Evolutionary conservation across 2,329 filamentous ascomycete species (phyloP).

Genomic region (Monilinia polystroma): DNA sequence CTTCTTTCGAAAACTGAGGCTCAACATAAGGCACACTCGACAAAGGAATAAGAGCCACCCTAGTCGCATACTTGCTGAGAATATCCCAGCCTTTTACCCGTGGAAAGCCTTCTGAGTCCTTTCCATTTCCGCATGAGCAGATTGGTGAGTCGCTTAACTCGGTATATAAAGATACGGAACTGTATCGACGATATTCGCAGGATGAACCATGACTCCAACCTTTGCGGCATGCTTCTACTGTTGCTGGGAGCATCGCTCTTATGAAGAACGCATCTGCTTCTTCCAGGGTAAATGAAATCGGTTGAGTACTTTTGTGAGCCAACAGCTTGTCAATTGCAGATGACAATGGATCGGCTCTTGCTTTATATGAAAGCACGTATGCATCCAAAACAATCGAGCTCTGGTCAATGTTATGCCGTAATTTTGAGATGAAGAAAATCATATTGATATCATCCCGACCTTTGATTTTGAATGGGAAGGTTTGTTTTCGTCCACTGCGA

Average conservation of each 20-base stretch:
- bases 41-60: constrained; percentile 4
- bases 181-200: constrained; percentile 1
- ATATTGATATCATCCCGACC: not conserved
- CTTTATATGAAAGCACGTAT: constrained; percentile 16
- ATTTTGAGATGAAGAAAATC: constrained; percentile 12
- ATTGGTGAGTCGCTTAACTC: not conserved
- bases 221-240: constrained; percentile 24
- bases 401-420: constrained; percentile 24
- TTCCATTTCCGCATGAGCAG: constrained; percentile 1
- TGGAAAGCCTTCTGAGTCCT: not conserved
- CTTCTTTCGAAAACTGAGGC: not conserved
- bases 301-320: not conserved
- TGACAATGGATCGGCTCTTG: not conserved
- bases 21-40: not conserved
- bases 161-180: not conserved
- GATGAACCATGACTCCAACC: constrained; percentile 20
- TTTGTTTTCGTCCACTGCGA: not conserved
- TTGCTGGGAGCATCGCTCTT: constrained; percentile 20
- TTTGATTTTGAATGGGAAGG: not conserved
- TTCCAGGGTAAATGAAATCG: not conserved
- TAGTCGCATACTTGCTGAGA: not conserved
- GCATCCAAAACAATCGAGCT: constrained; percentile 26
- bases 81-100: not conserved
- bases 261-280: constrained; percentile 17
- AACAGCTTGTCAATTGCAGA: not conserved